phyloP scores from a whole-genome alignment of 108 stramenopile genomes.

The Tribonema minus region DNA sequence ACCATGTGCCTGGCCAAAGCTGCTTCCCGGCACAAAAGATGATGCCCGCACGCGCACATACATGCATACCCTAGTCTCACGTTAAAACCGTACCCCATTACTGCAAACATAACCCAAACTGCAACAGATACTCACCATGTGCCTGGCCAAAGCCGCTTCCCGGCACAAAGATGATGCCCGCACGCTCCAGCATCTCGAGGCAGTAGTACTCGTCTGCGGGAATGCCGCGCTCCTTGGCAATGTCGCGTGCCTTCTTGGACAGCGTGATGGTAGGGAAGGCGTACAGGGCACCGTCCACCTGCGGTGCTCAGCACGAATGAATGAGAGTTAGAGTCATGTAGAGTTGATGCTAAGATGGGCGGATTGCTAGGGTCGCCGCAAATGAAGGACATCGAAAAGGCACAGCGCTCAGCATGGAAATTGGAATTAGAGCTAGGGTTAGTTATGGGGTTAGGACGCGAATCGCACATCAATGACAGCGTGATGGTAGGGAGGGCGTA shows the following conservation, averaged over 20 bases:
- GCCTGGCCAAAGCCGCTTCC: slow-evolving; percentile 91
- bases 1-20: slow-evolving; percentile 87
- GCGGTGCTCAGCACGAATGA: too few relatives aligned
- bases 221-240: slow-evolving; percentile 59
- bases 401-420: too few relatives aligned
- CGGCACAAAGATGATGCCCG: slow-evolving; percentile 92
- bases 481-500: slow-evolving; percentile 85
- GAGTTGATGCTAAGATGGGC: too few relatives aligned
- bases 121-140: too few relatives aligned
- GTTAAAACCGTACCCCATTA: too few relatives aligned
- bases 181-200: slow-evolving; percentile 73
- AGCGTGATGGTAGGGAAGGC: slow-evolving; percentile 80
- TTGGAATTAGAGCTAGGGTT: too few relatives aligned
- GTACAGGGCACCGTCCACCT: slow-evolving; percentile 91
- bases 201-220: slow-evolving; percentile 85
- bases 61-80: slow-evolving; percentile 78
- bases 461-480: slow-evolving; percentile 69
- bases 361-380: slow-evolving; percentile 64
- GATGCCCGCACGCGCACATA: slow-evolving; percentile 84
- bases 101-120: too few relatives aligned
- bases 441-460: too few relatives aligned
- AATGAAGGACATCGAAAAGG: slow-evolving; percentile 81
- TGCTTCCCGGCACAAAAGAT: slow-evolving; percentile 90
- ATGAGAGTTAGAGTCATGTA: too few relatives aligned
- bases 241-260: slow-evolving; percentile 69